These are phyloP conservation scores for Cercospora sesami DNA, from an alignment of 2,329 filamentous ascomycete species.

Conservation along the genomic window DNA sequence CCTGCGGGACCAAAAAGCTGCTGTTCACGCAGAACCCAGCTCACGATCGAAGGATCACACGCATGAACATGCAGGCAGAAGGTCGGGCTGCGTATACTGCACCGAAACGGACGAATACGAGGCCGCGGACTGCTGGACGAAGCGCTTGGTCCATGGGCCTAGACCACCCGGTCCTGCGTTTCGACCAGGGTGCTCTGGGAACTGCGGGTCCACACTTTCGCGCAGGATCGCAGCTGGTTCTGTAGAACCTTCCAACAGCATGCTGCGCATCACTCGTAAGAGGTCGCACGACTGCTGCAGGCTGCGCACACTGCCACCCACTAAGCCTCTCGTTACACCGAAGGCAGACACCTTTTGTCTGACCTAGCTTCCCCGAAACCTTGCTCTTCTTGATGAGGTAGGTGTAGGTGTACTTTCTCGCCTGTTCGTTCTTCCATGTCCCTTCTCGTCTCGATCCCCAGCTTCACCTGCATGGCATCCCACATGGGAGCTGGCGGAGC, in stretches of 20 bases:
- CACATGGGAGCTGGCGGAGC: not conserved
- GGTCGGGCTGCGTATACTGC: not conserved
- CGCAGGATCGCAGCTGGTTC: not conserved
- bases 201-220: not conserved
- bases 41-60: not conserved
- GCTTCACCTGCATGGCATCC: slow-evolving; percentile 3
- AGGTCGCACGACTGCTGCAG: slow-evolving; percentile 1
- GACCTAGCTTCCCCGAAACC: not conserved
- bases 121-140: not conserved
- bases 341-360: not conserved
- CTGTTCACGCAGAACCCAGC: not conserved
- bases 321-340: not conserved
- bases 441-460: not conserved
- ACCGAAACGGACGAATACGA: not conserved
- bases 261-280: not conserved
- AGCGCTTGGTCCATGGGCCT: slow-evolving; percentile 2
- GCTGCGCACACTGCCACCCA: not conserved
- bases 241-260: slow-evolving; percentile 2
- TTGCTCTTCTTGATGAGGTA: not conserved
- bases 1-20: not conserved
- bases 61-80: not conserved
- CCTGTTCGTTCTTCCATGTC: not conserved
- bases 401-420: not conserved
- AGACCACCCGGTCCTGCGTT: not conserved
- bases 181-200: not conserved